These are phyloP conservation scores for Colletotrichum scovillei DNA, from an alignment of 2,329 filamentous ascomycete genomes.

Conservation along the genomic window DNA sequence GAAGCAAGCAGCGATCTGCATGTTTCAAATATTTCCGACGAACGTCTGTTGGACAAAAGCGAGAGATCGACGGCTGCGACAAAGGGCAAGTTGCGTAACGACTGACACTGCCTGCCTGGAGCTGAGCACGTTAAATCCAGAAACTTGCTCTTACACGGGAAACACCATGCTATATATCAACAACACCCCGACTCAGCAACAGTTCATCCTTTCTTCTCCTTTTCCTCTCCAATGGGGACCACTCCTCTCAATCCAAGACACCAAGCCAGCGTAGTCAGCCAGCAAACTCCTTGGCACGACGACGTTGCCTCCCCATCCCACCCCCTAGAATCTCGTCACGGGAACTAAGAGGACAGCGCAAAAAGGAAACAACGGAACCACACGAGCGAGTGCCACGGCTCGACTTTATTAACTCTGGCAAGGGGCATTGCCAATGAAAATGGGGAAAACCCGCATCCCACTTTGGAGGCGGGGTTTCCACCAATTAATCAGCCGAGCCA, in stretches of 20 bases:
- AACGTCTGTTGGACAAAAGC: background rate
- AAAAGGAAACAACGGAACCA: conserved; percentile 33
- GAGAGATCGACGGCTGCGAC: background rate
- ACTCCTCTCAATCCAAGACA: conserved; percentile 3
- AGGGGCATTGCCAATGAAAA: conserved; percentile 2
- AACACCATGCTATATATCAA: background rate
- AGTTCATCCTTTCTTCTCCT: background rate
- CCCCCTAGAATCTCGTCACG: conserved; percentile 8
- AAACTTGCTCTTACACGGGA: background rate
- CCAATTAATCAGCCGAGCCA: background rate
- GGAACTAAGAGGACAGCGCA: background rate
- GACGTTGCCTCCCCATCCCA: background rate
- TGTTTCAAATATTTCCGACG: background rate
- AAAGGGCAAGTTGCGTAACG: background rate
- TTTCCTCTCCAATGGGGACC: background rate
- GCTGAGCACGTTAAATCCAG: background rate
- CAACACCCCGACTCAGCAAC: background rate
- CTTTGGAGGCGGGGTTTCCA: background rate
- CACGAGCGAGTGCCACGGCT: conserved; percentile 23
- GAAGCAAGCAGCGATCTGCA: conserved; percentile 26
- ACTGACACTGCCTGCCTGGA: background rate
- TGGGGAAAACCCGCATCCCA: background rate
- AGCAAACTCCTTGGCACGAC: background rate
- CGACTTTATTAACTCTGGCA: background rate
- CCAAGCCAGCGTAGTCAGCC: background rate